These are phyloP conservation scores for Neolentinus lepideus DNA, from an alignment of 1,284 basidiomycete species.

Conservation along the genomic window DNA sequence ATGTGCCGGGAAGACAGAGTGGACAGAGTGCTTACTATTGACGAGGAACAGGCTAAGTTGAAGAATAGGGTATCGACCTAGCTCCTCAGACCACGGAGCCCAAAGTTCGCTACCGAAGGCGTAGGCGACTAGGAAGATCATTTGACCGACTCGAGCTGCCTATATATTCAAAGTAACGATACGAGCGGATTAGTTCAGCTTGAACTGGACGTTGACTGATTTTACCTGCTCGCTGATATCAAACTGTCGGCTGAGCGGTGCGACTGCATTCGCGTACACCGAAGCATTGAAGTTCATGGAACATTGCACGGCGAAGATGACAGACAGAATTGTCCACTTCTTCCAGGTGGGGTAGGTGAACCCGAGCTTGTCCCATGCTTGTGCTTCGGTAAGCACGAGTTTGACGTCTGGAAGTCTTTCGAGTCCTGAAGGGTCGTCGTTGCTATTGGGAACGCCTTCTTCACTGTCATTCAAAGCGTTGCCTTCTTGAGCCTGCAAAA, in stretches of 20 bases:
- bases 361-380: conserved; percentile 11
- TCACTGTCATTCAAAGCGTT: no score
- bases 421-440: no score
- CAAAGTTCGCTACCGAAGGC: conserved; percentile 14
- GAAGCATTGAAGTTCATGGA: conserved; percentile 15
- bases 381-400: conserved; percentile 10
- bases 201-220: neutral
- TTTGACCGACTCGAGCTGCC: conserved; percentile 12
- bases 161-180: no score
- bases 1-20: no score
- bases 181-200: neutral
- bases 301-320: conserved; percentile 14
- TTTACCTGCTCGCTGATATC: conserved; percentile 6
- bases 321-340: conserved; percentile 14
- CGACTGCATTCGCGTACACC: conserved; percentile 12
- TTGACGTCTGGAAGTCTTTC: no score
- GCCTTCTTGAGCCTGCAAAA: no score
- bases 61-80: conserved; percentile 13
- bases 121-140: conserved; percentile 13
- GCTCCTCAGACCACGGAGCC: conserved; percentile 15
- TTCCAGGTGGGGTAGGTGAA: conserved; percentile 11
- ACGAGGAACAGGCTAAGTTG: conserved; percentile 12
- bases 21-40: no score
- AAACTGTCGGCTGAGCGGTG: conserved; percentile 9
- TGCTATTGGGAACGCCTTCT: no score